phyloP scores from a whole-genome alignment of 208 protist genomes.

The Wallacemonas collosoma region DNA sequence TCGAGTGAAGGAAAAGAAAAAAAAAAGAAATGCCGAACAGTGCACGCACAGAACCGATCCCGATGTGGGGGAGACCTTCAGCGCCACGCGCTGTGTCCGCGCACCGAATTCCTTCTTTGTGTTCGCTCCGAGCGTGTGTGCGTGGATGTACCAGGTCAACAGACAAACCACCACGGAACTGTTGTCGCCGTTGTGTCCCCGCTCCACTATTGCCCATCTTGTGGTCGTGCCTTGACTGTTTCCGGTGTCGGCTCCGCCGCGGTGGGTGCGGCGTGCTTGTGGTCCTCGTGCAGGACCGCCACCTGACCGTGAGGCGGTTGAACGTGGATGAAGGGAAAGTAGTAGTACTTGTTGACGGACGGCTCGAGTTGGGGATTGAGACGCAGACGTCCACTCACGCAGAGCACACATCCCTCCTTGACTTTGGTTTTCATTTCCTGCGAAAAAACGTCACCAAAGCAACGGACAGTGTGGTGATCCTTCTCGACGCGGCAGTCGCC shows the following conservation, averaged over 20 bases:
- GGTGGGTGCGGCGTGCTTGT: constrained; percentile 40
- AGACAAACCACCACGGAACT: too few species aligned
- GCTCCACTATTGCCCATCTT: background rate
- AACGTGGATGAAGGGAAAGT: constrained; percentile 92
- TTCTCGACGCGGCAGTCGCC: constrained; percentile 89
- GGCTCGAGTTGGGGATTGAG: constrained; percentile 91
- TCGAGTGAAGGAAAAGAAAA: too few species aligned
- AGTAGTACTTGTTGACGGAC: constrained; percentile 88
- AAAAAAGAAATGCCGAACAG: too few species aligned
- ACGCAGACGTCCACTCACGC: constrained; percentile 84
- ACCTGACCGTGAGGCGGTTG: constrained; percentile 90
- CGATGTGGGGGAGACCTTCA: too few species aligned
- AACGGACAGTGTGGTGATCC: constrained; percentile 92
- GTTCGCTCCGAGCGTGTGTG: too few species aligned
- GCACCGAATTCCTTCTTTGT: too few species aligned
- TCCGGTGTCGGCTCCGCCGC: constrained; percentile 34
- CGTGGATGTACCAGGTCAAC: too few species aligned
- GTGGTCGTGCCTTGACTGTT: background rate
- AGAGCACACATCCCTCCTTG: constrained; percentile 86
- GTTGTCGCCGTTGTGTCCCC: too few species aligned
- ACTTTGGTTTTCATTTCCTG: constrained; percentile 72
- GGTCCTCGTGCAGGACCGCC: constrained; percentile 78
- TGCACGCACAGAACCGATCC: too few species aligned
- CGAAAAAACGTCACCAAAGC: constrained; percentile 89
- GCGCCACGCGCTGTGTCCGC: too few species aligned